A percentile compares a stretch with the other conserved stretches of the same genome.
Conservation (phyloP, 176 grass and related monocot genomes). For the Cenchrus fungigraminus region DNA sequence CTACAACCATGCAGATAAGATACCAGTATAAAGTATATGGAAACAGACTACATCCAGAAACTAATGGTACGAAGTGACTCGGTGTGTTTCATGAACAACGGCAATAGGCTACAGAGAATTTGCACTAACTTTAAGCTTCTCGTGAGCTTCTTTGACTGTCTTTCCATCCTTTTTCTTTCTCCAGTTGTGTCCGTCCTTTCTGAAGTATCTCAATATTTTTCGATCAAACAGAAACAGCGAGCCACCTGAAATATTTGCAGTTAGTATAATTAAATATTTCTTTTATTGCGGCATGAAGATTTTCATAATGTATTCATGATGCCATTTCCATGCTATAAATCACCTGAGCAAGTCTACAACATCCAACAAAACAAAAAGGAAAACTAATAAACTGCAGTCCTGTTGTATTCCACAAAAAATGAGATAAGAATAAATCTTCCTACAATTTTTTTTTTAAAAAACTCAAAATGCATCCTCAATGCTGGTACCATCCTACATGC, state of each 20-base stretch:
- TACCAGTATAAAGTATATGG: background rate
- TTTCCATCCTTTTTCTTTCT: slow-evolving; percentile 92
- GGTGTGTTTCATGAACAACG: background rate
- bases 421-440: background rate
- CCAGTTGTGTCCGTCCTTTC: slow-evolving; percentile 89
- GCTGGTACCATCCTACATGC: slow-evolving; percentile 7
- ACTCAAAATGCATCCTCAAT: background rate
- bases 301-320: background rate
- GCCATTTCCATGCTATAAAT: background rate
- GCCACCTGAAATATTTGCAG: slow-evolving; percentile 62
- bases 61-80: background rate
- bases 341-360: background rate
- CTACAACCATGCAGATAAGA: background rate
- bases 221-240: slow-evolving; percentile 85
- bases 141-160: slow-evolving; percentile 90
- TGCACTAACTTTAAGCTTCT: slow-evolving; percentile 74
- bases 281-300: background rate
- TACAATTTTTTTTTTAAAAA: background rate
- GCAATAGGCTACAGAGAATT: background rate
- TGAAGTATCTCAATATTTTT: slow-evolving; percentile 92
- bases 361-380: slow-evolving; percentile 1
- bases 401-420: background rate
- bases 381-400: background rate
- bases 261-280: slow-evolving; percentile 11
- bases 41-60: background rate